Conservation (phyloP, 805 yeast genomes). For the Sporopachydermia quercuum region DNA sequence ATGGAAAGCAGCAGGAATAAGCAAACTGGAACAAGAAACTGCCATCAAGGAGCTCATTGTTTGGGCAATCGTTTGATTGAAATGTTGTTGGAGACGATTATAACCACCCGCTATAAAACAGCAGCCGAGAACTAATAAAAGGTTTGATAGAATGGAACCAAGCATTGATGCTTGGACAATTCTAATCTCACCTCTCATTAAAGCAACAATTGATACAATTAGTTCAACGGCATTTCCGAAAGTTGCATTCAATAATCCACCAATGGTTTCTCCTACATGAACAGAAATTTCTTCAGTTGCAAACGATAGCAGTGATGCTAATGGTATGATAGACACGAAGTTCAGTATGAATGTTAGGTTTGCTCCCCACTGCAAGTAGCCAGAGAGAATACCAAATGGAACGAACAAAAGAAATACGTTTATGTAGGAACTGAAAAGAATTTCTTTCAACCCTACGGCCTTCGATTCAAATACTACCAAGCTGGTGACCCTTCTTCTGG, state of each 20-base stretch:
- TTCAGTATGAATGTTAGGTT: slow-evolving; percentile 52
- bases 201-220: slow-evolving; percentile 85
- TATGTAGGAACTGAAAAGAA: slow-evolving; percentile 40
- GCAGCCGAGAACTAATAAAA: slow-evolving; percentile 85
- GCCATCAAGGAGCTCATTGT: slow-evolving; percentile 93
- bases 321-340: slow-evolving; percentile 81
- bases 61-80: slow-evolving; percentile 95
- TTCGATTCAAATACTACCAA: background rate
- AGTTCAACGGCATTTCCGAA: slow-evolving; percentile 97
- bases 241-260: slow-evolving; percentile 91
- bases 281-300: slow-evolving; percentile 89
- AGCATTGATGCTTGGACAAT: slow-evolving; percentile 97
- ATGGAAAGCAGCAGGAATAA: slow-evolving; percentile 94
- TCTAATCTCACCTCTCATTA: slow-evolving; percentile 71
- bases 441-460: slow-evolving; percentile 4
- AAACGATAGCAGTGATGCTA: slow-evolving; percentile 79
- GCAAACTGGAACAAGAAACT: slow-evolving; percentile 72
- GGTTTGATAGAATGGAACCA: slow-evolving; percentile 82
- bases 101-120: slow-evolving; percentile 90
- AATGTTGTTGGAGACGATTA: slow-evolving; percentile 70
- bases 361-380: slow-evolving; percentile 38
- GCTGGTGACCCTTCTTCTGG: background rate
- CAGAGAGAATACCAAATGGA: slow-evolving; percentile 80
- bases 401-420: slow-evolving; percentile 69
- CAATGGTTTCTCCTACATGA: slow-evolving; percentile 80